phyloP scores from a whole-genome alignment of 345 rosid species.

The Punica granatum region DNA sequence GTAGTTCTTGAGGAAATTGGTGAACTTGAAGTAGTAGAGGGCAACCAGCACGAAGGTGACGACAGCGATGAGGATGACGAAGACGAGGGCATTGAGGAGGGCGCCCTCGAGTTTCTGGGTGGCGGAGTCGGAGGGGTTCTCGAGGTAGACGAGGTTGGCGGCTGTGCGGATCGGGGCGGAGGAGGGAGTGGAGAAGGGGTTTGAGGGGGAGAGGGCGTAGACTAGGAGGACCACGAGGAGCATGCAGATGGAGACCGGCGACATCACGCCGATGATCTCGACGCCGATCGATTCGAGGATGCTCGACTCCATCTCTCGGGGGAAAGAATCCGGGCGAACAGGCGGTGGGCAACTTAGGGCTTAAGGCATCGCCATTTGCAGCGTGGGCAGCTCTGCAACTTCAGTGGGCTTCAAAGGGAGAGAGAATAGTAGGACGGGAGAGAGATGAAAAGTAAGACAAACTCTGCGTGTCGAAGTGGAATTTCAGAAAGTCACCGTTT shows the following conservation, averaged over 20 bases:
- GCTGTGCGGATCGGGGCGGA: slow-evolving; percentile 73
- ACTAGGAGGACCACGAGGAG: slow-evolving; percentile 83
- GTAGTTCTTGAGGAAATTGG: slow-evolving; percentile 85
- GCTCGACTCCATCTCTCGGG: slow-evolving; percentile 46
- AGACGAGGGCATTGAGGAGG: slow-evolving; percentile 75
- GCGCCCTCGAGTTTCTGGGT: slow-evolving; percentile 82
- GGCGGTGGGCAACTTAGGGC: slow-evolving; percentile 3
- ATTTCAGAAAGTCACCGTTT: not conserved
- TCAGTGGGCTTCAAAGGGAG: not conserved
- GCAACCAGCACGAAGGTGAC: slow-evolving; percentile 79
- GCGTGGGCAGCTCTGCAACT: not conserved
- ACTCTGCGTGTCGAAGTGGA: not conserved
- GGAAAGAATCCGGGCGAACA: slow-evolving; percentile 14
- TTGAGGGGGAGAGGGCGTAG: slow-evolving; percentile 67
- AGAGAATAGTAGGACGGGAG: not conserved
- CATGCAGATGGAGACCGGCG: slow-evolving; percentile 96
- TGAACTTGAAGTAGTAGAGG: slow-evolving; percentile 89
- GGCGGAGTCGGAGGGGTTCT: slow-evolving; percentile 70
- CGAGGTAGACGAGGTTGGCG: slow-evolving; percentile 88
- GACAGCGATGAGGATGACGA: slow-evolving; percentile 61
- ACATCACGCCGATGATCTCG: slow-evolving; percentile 94
- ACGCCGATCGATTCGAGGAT: slow-evolving; percentile 64
- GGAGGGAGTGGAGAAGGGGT: slow-evolving; percentile 29
- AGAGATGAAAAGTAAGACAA: not conserved
- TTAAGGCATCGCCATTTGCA: not conserved